Base-by-base conservation (phyloP, 1,139 yeast species). In the Kurtzmaniella quercitrusa region DNA sequence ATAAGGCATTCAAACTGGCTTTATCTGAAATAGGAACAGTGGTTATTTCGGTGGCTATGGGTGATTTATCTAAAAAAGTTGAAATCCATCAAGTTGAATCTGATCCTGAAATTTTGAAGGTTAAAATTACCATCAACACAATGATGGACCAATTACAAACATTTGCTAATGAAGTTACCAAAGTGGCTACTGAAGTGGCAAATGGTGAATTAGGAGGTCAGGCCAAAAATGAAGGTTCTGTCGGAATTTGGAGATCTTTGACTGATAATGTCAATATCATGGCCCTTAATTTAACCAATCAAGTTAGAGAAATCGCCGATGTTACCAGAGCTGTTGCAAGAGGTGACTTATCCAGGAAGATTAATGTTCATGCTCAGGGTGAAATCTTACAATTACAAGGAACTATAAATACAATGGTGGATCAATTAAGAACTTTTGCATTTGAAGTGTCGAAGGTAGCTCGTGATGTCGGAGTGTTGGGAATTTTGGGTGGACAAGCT, bases 171-270 rank as follows among this genome's bases (percentile, higher is more conserved):
- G 95, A 86, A 62, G 94, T 86, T 34, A 85, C 93, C 27, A 81
- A 87, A 49, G 89, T 87, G 16, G 95, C 95, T 38, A 85, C 91
- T 10, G 94, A 87, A 56, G 95, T 87, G 25, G 50, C 95, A 33
- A 87, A 86, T 56, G 95, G 95, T 49, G 87, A 87, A 48, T 71
- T 87, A 41, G 95, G 95, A 52, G 95, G 95, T 31, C 94, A 85
- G 59, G 95, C 93, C 31, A 85, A 83, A 55, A 84, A 83, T 48
- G 86, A 82, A 48, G 91, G 90, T 8, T 82, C 91, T 0, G 89
- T 84, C 3, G 95, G 95, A 15, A 85, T 85, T 45, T 87, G 95
- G 95, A 75, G 91, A 55, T 81, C 86, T 25, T 75, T 87, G 44
- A 86, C 94, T 17, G 91, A 86, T 55, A 86, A 86, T 54, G 91